These are phyloP conservation scores for Penicillium taxi DNA, from an alignment of 495 filamentous ascomycete genomes.

Conservation along the genomic window DNA sequence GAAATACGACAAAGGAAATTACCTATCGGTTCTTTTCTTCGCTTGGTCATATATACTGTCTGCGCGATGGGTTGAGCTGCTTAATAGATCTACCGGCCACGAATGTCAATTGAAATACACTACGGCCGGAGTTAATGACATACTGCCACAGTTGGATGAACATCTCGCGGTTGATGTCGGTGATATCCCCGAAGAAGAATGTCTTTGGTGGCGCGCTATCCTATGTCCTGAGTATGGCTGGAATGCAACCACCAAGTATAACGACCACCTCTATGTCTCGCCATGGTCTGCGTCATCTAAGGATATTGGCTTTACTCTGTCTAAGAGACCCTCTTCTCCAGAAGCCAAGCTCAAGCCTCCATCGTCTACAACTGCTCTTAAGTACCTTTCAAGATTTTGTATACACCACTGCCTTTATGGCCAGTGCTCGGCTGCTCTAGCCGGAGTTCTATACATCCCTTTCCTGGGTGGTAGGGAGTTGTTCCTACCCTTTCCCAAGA, in stretches of 20 bases:
- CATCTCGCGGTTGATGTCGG: constrained; percentile 13
- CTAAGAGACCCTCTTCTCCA: not conserved
- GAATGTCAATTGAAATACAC: constrained; percentile 9
- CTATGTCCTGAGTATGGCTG: constrained; percentile 13
- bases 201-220: constrained; percentile 16
- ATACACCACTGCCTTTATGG: constrained; percentile 16
- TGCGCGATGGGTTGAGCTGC: constrained; percentile 18
- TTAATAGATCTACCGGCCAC: constrained; percentile 11
- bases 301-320: constrained; percentile 2
- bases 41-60: constrained; percentile 23
- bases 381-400: constrained; percentile 23
- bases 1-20: constrained; percentile 13
- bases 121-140: not conserved
- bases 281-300: constrained; percentile 18
- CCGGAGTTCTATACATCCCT: constrained; percentile 21
- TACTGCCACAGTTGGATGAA: constrained; percentile 1
- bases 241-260: constrained; percentile 16
- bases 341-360: constrained; percentile 6
- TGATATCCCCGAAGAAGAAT: constrained; percentile 11
- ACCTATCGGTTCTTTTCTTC: constrained; percentile 15
- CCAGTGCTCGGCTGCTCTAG: constrained; percentile 22
- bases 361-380: constrained; percentile 14
- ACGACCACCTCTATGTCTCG: constrained; percentile 17
- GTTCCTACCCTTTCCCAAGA: constrained; percentile 17
- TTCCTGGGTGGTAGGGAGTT: constrained; percentile 9